Evolutionary conservation across 2,329 filamentous ascomycete species (phyloP).

Genomic region (Beauveria caledonica): DNA sequence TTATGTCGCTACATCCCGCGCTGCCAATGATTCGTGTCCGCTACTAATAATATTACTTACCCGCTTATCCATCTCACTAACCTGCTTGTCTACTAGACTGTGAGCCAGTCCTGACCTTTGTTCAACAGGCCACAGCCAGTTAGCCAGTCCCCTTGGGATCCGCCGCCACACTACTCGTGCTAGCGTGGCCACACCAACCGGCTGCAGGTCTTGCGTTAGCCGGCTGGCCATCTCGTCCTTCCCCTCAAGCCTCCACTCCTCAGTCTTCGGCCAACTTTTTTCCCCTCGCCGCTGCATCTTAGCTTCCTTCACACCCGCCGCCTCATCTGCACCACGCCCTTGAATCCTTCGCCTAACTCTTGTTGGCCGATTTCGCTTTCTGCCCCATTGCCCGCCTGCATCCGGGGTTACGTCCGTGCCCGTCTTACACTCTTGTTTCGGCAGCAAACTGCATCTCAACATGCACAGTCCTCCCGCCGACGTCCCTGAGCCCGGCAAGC

Average conservation of each 20-base stretch:
- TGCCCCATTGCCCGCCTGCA: not conserved
- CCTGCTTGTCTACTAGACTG: too few relatives aligned
- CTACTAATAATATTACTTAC: too few relatives aligned
- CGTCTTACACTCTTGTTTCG: not conserved
- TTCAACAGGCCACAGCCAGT: too few relatives aligned
- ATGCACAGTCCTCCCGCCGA: constrained; percentile 9
- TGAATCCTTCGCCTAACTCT: not conserved
- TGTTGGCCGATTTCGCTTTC: not conserved
- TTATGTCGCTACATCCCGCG: too few relatives aligned
- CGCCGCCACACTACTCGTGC: not conserved
- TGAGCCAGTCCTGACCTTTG: too few relatives aligned
- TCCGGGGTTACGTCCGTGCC: not conserved
- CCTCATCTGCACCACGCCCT: not conserved
- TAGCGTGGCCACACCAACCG: not conserved
- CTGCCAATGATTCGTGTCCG: too few relatives aligned
- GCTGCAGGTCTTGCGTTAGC: not conserved
- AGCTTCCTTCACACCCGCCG: not conserved
- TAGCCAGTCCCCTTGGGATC: too few relatives aligned
- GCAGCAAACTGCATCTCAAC: not conserved
- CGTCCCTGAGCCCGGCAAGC: not conserved
- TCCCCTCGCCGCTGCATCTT: constrained; percentile 3
- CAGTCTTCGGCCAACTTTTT: constrained; percentile 13
- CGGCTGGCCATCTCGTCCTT: not conserved
- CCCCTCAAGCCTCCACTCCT: constrained; percentile 6
- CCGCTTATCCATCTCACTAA: too few relatives aligned